A percentile compares a stretch with the other conserved stretches of the same genome.
These are phyloP conservation scores for Nemania sp. DNA, from an alignment of 2,329 filamentous ascomycete species.

Conservation along the genomic window DNA sequence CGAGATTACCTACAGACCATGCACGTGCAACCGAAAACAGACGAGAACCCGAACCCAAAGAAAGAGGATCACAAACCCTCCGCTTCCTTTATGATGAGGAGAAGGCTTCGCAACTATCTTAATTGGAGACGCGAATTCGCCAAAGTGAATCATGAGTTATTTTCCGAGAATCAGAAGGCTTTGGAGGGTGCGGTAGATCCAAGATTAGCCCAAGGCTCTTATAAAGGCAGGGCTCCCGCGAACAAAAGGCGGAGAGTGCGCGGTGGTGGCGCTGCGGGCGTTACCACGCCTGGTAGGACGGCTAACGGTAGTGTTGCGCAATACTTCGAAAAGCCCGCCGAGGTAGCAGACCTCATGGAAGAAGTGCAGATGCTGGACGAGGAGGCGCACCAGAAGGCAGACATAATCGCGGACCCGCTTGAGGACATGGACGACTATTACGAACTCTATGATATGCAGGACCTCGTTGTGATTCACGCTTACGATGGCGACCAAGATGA, in stretches of 20 bases:
- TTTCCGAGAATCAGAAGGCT: slow-evolving; percentile 82
- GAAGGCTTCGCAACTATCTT: slow-evolving; percentile 86
- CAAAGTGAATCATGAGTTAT: slow-evolving; percentile 82
- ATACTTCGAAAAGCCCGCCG: slow-evolving; percentile 83
- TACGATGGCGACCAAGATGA: slow-evolving; percentile 98
- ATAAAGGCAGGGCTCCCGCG: slow-evolving; percentile 74
- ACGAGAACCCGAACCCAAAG: slow-evolving; percentile 55
- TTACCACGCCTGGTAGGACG: slow-evolving; percentile 69
- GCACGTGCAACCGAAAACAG: slow-evolving; percentile 73
- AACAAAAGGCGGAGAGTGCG: slow-evolving; percentile 89
- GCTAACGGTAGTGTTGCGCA: slow-evolving; percentile 80
- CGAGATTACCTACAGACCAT: slow-evolving; percentile 93
- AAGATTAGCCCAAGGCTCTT: slow-evolving; percentile 59
- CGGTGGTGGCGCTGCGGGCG: slow-evolving; percentile 75
- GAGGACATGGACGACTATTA: slow-evolving; percentile 95
- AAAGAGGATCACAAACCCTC: slow-evolving; percentile 72
- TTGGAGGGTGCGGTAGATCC: slow-evolving; percentile 75
- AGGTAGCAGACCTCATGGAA: slow-evolving; percentile 84
- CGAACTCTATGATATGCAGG: slow-evolving; percentile 89
- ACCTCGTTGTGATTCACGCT: slow-evolving; percentile 88
- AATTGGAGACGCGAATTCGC: slow-evolving; percentile 92
- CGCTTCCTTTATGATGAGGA: slow-evolving; percentile 88
- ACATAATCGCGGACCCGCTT: slow-evolving; percentile 80
- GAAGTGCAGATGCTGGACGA: slow-evolving; percentile 84
- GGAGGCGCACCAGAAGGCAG: slow-evolving; percentile 80